Evolutionary conservation across 768 basidiomycete genomes (phyloP).

Genomic region (Rhodotorula sphaerocarpa): DNA sequence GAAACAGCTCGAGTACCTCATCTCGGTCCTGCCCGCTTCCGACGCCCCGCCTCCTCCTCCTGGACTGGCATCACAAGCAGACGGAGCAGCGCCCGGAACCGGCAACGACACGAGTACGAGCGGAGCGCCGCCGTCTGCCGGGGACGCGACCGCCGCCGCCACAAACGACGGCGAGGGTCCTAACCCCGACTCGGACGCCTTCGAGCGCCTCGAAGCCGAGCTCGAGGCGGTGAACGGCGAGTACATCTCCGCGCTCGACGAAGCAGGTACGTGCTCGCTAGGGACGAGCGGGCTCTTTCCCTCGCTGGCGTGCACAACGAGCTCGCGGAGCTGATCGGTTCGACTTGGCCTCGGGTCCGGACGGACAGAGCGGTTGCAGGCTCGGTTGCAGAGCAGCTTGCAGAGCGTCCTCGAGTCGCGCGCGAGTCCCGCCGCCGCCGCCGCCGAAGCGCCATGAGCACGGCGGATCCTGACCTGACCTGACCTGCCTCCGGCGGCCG

Average conservation of each 20-base stretch:
- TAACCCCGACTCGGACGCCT: constrained; percentile 47
- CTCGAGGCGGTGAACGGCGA: constrained; percentile 58
- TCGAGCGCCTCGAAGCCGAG: constrained; percentile 45
- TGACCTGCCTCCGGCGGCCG: background rate
- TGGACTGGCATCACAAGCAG: background rate
- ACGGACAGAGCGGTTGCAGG: background rate
- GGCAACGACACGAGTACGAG: too few relatives aligned
- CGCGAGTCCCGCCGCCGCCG: background rate
- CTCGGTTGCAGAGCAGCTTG: background rate
- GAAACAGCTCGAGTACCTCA: constrained; percentile 78
- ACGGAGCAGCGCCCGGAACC: background rate
- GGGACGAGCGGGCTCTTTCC: too few relatives aligned
- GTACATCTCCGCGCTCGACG: constrained; percentile 61
- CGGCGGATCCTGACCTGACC: too few relatives aligned
- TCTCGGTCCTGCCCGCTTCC: constrained; percentile 53
- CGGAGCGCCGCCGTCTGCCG: background rate
- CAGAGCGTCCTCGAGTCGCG: constrained; percentile 4
- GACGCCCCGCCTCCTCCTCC: too few relatives aligned
- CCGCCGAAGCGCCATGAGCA: too few relatives aligned
- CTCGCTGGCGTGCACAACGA: too few relatives aligned
- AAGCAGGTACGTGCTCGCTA: constrained; percentile 74
- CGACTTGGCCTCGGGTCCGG: too few relatives aligned
- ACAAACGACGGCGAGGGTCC: too few relatives aligned
- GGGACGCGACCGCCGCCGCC: constrained; percentile 48
- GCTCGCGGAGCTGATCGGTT: too few relatives aligned